Percentiles rank a stretch among this genome's conserved stretches.
phyloP scores from a whole-genome alignment of 169 alveolate genomes.

The Besnoitia besnoiti region DNA sequence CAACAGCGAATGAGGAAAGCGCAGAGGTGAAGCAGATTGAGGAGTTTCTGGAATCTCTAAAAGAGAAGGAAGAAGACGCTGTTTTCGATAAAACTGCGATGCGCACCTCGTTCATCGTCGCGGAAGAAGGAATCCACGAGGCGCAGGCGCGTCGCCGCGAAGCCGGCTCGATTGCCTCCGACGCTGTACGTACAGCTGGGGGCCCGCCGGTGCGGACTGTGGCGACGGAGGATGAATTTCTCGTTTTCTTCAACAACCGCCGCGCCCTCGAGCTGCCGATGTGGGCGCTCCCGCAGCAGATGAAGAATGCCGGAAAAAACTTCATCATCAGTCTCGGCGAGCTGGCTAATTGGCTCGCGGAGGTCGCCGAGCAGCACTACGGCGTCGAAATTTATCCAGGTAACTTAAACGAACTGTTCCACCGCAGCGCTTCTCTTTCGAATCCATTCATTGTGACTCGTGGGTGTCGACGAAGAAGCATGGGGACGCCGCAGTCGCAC shows the following conservation, averaged over 20 bases:
- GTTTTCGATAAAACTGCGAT: neutral
- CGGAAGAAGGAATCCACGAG: neutral
- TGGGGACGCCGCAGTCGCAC: no score
- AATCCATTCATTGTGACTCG: no score
- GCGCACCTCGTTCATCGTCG: neutral
- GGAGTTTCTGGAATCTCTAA: neutral
- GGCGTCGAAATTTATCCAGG: conserved; percentile 88
- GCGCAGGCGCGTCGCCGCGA: neutral
- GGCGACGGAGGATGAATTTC: conserved; percentile 70
- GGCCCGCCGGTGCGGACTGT: conserved; percentile 52
- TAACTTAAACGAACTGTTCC: neutral
- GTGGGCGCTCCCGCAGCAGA: conserved; percentile 72
- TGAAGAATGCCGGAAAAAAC: conserved; percentile 80
- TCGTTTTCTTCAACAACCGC: conserved; percentile 63
- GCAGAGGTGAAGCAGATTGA: neutral
- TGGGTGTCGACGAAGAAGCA: no score
- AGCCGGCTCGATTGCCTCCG: neutral
- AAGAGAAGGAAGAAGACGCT: no score
- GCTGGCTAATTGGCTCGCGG: conserved; percentile 86
- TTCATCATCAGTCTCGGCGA: conserved; percentile 85
- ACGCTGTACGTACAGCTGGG: neutral
- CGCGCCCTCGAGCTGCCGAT: conserved; percentile 73
- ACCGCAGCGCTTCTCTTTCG: no score
- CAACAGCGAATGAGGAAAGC: neutral
- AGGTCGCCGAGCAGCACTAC: conserved; percentile 81